phyloP scores from a whole-genome alignment of 2,329 filamentous ascomycete species.

The Leptoxyphium fumago region DNA sequence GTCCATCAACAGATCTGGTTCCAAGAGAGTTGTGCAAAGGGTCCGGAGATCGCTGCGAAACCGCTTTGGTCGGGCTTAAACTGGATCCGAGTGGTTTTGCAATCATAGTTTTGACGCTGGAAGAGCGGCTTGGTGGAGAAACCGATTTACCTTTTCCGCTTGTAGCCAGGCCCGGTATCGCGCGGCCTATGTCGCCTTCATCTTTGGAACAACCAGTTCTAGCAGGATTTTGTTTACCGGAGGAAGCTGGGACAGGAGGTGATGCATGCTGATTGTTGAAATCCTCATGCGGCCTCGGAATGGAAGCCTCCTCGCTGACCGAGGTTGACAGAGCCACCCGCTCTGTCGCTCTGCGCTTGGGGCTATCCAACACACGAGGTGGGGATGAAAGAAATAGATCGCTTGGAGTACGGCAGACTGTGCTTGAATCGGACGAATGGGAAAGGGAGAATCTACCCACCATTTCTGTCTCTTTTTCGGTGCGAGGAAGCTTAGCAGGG shows the following conservation, averaged over 20 bases:
- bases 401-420: background rate
- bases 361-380: background rate
- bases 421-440: background rate
- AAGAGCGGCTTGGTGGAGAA: background rate
- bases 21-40: background rate
- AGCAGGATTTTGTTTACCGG: no score
- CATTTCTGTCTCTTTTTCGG: conserved; percentile 93
- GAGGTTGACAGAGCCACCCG: background rate
- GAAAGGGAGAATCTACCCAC: conserved; percentile 6
- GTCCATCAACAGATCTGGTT: no score
- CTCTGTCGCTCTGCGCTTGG: background rate
- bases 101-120: background rate
- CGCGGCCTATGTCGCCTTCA: no score
- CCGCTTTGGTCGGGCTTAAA: background rate
- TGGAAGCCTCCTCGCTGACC: background rate
- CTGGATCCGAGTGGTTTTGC: background rate
- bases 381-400: background rate
- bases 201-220: no score
- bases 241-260: background rate
- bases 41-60: background rate
- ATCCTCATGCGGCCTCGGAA: background rate
- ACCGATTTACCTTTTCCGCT: background rate
- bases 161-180: no score
- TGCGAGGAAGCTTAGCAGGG: conserved; percentile 83
- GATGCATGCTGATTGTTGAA: background rate